Evolutionary conservation across 1,139 yeast genomes (phyloP), one percentile per base, ranked within the genome.

Genomic region (Pichia sp.): DNA sequence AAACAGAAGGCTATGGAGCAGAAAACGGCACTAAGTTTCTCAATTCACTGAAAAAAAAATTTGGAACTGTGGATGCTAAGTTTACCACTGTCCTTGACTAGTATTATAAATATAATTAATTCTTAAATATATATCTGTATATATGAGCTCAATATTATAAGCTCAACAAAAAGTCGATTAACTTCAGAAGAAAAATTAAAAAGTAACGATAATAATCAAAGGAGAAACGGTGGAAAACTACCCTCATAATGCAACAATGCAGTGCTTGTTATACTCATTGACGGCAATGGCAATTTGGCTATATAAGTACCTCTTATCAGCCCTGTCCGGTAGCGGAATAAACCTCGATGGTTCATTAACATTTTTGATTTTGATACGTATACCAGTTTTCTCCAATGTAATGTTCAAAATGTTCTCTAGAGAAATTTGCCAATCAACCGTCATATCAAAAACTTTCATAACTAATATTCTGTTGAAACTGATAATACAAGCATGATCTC

Each of bases 241-340:
- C 19, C 30, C 5, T 44, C 47, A 58, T 42, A 56, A 50, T 19
- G 63, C 61, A 54, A 65, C 64, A 52, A 65, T 62, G 54, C 69
- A 65, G n/a, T 59, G 60, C 72, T 84, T 83, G 68, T 90, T 90
- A 71, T 78, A 90, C 62, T 85, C 90, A 40, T 77, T 79, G 13
- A 90, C 98, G 1, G 97, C 97, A 57, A 86, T 72, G 5, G 85
- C 87, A 62, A 93, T 88, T 64, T 81, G 82, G 60, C 76, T 79
- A 74, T 90, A 90, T 59, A 93, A 71, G 69, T 81, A 85, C 56
- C 76, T 75, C 61, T 93, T 77, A 57, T 85, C 83, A 7, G 78
- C 72, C 47, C 76, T 75, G 56, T 89, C 95, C 0, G 89, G 83
- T 44, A 92, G 77, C 1, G 97, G 96, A 52, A 93, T 81, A 67